Evolutionary conservation across 768 basidiomycete genomes (phyloP).

Genomic region (Rhodotorula diobovata): DNA sequence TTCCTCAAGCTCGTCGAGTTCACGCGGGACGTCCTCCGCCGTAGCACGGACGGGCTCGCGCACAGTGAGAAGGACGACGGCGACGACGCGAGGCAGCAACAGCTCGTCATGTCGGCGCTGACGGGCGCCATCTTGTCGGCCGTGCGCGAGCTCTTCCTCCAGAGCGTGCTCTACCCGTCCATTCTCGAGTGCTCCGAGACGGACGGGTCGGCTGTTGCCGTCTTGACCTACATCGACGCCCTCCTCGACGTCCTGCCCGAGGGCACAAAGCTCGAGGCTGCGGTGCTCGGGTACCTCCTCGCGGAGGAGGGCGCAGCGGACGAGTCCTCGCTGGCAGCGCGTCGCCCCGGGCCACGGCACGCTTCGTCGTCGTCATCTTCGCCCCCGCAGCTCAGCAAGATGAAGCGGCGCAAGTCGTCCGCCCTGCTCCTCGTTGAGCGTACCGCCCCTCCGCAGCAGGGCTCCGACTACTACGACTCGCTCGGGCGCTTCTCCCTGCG

Average conservation of each 20-base stretch:
- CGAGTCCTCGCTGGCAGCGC: neutral
- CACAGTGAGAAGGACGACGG: slow-evolving; percentile 6
- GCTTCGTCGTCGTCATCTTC: neutral
- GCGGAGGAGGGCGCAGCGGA: slow-evolving; percentile 65
- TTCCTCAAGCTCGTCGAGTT: slow-evolving; percentile 88
- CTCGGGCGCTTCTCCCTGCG: slow-evolving; percentile 86
- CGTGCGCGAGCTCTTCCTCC: slow-evolving; percentile 77
- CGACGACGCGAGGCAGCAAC: slow-evolving; percentile 44
- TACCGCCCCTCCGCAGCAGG: slow-evolving; percentile 56
- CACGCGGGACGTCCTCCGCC: slow-evolving; percentile 73
- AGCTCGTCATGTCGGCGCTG: slow-evolving; percentile 71
- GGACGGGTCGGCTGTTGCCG: slow-evolving; percentile 93
- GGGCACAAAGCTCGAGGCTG: slow-evolving; percentile 60
- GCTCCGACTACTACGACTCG: slow-evolving; percentile 65
- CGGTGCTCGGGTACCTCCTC: slow-evolving; percentile 72
- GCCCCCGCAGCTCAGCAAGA: neutral
- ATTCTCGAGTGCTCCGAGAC: slow-evolving; percentile 84
- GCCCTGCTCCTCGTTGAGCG: slow-evolving; percentile 86
- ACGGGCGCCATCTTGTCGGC: slow-evolving; percentile 77
- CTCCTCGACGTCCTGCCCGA: slow-evolving; percentile 70
- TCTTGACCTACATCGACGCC: slow-evolving; percentile 89
- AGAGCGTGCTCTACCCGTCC: slow-evolving; percentile 88
- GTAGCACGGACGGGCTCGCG: slow-evolving; percentile 2
- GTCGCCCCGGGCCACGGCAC: neutral
- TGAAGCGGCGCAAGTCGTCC: slow-evolving; percentile 67